Percentiles rank a stretch among this genome's conserved stretches.
Evolutionary conservation across 768 basidiomycete species (phyloP).

Genomic region (Suillus bovinus): DNA sequence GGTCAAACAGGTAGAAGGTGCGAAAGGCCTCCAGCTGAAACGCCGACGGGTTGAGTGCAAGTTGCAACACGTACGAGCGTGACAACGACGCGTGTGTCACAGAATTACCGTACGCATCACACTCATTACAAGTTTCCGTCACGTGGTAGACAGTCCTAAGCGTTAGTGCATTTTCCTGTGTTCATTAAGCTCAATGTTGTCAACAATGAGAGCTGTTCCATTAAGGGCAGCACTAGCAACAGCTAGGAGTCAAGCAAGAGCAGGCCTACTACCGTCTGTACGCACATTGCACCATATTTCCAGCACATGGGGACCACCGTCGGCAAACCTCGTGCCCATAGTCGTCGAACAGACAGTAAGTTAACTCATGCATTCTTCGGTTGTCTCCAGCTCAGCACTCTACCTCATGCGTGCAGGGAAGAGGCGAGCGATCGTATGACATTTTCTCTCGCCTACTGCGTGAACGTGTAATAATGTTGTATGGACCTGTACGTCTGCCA

Average conservation of each 20-base stretch:
- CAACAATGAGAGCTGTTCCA: neutral
- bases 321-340: slow-evolving; percentile 79
- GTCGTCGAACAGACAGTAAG: slow-evolving; percentile 90
- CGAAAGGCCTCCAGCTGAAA: neutral
- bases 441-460: slow-evolving; percentile 92
- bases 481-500: slow-evolving; percentile 71
- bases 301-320: slow-evolving; percentile 44
- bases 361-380: slow-evolving; percentile 11
- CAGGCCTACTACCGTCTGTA: slow-evolving; percentile 19
- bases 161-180: neutral
- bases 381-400: slow-evolving; percentile 16
- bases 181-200: neutral
- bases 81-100: slow-evolving; percentile 32
- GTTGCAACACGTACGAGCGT: slow-evolving; percentile 14
- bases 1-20: neutral
- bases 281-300: slow-evolving; percentile 59
- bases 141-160: slow-evolving; percentile 1
- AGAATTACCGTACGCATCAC: slow-evolving; percentile 22
- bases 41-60: neutral
- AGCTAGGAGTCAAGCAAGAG: slow-evolving; percentile 18
- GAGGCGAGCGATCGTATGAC: slow-evolving; percentile 90
- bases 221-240: slow-evolving; percentile 9
- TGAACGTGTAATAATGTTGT: slow-evolving; percentile 94
- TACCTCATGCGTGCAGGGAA: slow-evolving; percentile 48
- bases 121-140: slow-evolving; percentile 21